Evolutionary conservation across 345 rosid genomes (phyloP), one percentile per base, ranked within the genome.

Genomic region (Brassica napus): DNA sequence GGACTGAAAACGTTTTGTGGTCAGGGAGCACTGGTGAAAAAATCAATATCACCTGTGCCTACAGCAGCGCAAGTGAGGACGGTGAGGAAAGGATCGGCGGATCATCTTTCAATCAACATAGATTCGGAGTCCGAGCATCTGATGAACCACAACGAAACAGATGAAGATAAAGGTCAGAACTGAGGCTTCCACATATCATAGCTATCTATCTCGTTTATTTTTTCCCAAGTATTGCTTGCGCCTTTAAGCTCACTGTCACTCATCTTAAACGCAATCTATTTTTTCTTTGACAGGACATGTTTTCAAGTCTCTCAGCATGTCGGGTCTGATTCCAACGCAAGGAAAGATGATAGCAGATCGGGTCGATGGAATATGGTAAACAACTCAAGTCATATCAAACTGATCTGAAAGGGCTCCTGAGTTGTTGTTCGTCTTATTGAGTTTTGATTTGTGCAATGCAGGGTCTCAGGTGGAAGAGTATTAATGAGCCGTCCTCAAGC

Each of bases 321-420:
- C 95, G 5, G 97, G 98, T 76, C 91, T 91, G 58, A 82, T 92
- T 68, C 97, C 98, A 34, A 86, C 74, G 68, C 97, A 91, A 90
- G 98, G 97, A 71, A 94, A 91, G 85, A 72, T 88, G 81, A 65
- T 91, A 26, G 97, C 98, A 78, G 98, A 94, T 79, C 88, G 95
- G 61, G 77, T 94, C 2, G 98, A 94, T 34, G 92, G 98, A 76
- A 81, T 94, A 64, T 94, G 98, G 98, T 92, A 89, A 49, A 73
- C 49, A 79, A 79, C 54, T 31, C 68, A 3, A 68, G 57, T 26
- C 11, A 54, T 72, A 54, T 63, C 66, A 52, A 65, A 63, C 14
- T 23, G 64, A 35, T 65, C 58, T 65, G 28, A 64, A 64, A 64
- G 34, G 26, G 15, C 21, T 55, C 32, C n/a, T 18, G 57, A 49